Conservation (phyloP, 129 eudicot species). For the Heracleum sosnowskyi region DNA sequence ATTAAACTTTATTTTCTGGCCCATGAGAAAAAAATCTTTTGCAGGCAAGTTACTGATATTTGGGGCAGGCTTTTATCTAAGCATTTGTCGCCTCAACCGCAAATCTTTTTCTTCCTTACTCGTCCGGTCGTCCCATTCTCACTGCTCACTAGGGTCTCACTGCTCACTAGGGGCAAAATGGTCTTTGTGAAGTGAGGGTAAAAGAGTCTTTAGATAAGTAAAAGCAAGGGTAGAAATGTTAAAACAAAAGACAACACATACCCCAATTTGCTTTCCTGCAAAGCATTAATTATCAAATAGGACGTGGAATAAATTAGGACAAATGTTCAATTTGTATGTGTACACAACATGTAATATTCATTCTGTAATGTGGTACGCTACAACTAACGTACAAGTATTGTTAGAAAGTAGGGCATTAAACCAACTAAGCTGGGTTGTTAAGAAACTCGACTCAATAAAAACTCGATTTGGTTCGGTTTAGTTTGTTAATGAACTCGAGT, state of each 20-base stretch:
- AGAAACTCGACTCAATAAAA: too few species aligned
- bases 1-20: background rate
- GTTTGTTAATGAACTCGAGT: too few species aligned
- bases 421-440: too few species aligned
- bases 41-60: constrained; percentile 17
- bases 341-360: background rate
- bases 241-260: background rate
- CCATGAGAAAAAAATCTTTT: constrained; percentile 11
- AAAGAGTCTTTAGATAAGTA: constrained; percentile 10
- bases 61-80: background rate
- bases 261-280: background rate
- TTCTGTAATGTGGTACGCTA: too few species aligned
- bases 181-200: background rate
- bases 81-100: constrained; percentile 1
- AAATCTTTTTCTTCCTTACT: background rate
- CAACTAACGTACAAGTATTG: too few species aligned
- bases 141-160: background rate
- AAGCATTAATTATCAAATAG: background rate
- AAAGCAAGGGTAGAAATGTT: constrained; percentile 11
- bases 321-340: background rate
- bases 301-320: background rate
- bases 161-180: background rate
- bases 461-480: too few species aligned
- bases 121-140: too few species aligned
- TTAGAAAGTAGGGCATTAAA: too few species aligned